Base-by-base conservation (phyloP, 768 basidiomycete species). In the Pleurotus citrinopileatus region DNA sequence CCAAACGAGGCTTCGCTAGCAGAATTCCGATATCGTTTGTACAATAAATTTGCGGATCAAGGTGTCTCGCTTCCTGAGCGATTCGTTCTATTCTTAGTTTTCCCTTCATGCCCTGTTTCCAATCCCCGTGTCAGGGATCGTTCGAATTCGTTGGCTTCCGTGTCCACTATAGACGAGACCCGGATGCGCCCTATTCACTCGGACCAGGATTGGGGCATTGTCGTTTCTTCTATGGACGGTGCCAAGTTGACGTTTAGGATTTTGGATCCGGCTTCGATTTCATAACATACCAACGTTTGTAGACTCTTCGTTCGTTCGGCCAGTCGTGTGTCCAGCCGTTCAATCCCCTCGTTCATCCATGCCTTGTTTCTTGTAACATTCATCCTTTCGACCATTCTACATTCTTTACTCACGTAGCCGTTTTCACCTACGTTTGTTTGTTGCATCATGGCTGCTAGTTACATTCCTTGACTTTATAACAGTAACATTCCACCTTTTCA, bases 41-140 rank as follows among this genome's bases (percentile, higher is more conserved):
- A 78, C 57, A 80, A 84, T 53, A 89, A 89, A 61, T 84, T 91
- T 61, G 75, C 78, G 13, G 72, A 75, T 20, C 79, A 83, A 60
- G 77, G 75, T 45, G 59, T 83, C 40, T 70, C 75, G 9, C 77
- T 89, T 17, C 75, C 76, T 0, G 69, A 75, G 4, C 67, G 73
- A 1, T 90, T 90, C 63, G 75, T 73, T 5, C 66, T 90, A 23
- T 81, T 78, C 19, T 77, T 82, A 58, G 61, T 79, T 42, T 73
- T 81, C 52, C 75, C 76, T n/a, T 34, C 61, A 53, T 28, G 61
- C 4, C 34, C 55, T 27, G 52, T 54, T n/a, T 52, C 46, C 50
- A 60, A 55, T 20, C 29, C 34, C 45, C 60, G 53, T 28, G 52
- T 36, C 23, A 70, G 73, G 20, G 58, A 66, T 17, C 60, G 72